Evolutionary conservation across 352 stramenopile genomes (phyloP).

Genomic region (Globisporangium paroecandrum): DNA sequence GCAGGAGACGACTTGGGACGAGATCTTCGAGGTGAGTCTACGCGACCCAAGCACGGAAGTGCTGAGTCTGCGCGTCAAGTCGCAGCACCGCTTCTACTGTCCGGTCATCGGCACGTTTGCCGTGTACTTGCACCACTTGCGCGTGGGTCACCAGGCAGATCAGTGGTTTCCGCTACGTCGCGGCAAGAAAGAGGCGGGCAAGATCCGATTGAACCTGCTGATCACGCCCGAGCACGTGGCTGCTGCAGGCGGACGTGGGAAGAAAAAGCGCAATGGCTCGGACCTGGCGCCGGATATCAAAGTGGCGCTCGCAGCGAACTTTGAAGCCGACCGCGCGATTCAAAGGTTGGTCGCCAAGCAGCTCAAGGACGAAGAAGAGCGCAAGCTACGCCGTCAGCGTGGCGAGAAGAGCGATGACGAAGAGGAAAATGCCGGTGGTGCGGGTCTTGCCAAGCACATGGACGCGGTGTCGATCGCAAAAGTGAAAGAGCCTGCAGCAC

Average conservation of each 20-base stretch:
- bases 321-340: conserved; percentile 62
- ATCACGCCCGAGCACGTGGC: conserved; percentile 45
- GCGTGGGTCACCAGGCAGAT: conserved; percentile 38
- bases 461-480: conserved; percentile 5
- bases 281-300: conserved; percentile 38
- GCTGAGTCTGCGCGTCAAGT: conserved; percentile 73
- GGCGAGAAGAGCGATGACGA: conserved; percentile 15
- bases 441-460: not conserved
- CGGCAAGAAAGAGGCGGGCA: conserved; percentile 31
- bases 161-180: conserved; percentile 60
- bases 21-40: conserved; percentile 66
- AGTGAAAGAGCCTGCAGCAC: not conserved
- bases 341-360: conserved; percentile 49
- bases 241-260: conserved; percentile 25
- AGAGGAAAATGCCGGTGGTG: not conserved
- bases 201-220: conserved; percentile 60
- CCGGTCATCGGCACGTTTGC: conserved; percentile 57
- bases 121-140: conserved; percentile 48
- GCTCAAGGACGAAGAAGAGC: conserved; percentile 30
- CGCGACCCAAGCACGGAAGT: conserved; percentile 46
- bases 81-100: conserved; percentile 58
- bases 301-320: conserved; percentile 45
- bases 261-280: conserved; percentile 20
- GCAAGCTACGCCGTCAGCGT: conserved; percentile 12
- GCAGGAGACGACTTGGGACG: conserved; percentile 63